phyloP scores from a whole-genome alignment of 108 stramenopile species.

The Fragilaria crotonensis region DNA sequence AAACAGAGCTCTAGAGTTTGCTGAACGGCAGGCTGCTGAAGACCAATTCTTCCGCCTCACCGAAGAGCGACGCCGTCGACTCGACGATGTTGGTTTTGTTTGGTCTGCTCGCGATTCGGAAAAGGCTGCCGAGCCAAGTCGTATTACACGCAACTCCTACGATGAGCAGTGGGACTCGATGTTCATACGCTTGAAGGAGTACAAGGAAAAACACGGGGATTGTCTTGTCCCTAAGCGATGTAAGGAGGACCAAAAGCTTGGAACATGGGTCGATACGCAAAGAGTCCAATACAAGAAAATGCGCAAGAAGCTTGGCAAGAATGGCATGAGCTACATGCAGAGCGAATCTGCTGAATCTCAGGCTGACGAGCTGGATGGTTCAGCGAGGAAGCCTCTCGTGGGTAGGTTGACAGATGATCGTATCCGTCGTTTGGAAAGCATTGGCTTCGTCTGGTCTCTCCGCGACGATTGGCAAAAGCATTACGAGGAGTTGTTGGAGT shows the following conservation, averaged over 20 bases:
- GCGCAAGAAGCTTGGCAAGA: slow-evolving; percentile 23
- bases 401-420: slow-evolving; percentile 49
- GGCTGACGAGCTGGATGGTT: background rate
- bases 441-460: slow-evolving; percentile 72
- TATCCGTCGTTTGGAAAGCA: slow-evolving; percentile 40
- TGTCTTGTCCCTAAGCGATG: slow-evolving; percentile 51
- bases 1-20: background rate
- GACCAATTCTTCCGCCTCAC: slow-evolving; percentile 28
- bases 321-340: slow-evolving; percentile 3
- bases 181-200: slow-evolving; percentile 20
- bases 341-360: background rate
- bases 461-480: slow-evolving; percentile 53
- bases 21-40: background rate
- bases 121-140: slow-evolving; percentile 3
- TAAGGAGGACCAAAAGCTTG: slow-evolving; percentile 28
- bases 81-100: slow-evolving; percentile 44
- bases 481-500: slow-evolving; percentile 30
- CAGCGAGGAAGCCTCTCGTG: slow-evolving; percentile 16
- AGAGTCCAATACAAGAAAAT: slow-evolving; percentile 42
- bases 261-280: slow-evolving; percentile 40
- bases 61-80: slow-evolving; percentile 27
- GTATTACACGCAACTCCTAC: slow-evolving; percentile 36
- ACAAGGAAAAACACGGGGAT: slow-evolving; percentile 39
- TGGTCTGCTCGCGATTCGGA: slow-evolving; percentile 42
- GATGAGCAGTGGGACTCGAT: slow-evolving; percentile 46